These are phyloP conservation scores for Coemansia aciculifera DNA, from an alignment of 192 early-diverging fungal species.

Conservation along the genomic window DNA sequence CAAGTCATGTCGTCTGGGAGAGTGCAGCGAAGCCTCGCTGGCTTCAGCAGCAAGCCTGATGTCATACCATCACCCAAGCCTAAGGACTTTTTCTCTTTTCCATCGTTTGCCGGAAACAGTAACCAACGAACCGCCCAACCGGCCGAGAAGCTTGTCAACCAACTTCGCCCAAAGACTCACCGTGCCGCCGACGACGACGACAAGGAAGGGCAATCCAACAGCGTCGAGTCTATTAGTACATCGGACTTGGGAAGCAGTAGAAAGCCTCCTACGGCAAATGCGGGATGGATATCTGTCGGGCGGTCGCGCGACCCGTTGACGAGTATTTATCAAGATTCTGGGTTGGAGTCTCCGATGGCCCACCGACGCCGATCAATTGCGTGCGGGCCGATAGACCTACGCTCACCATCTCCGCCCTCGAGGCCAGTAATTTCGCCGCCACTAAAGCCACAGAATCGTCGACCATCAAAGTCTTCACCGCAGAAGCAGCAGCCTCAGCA, in stretches of 20 bases:
- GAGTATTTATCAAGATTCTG: neutral
- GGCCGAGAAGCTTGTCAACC: conserved; percentile 6
- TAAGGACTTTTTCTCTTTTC: neutral
- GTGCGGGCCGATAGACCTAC: neutral
- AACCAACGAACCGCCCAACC: neutral
- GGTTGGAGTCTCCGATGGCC: neutral
- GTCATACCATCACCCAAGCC: neutral
- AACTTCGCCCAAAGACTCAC: neutral
- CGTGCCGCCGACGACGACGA: neutral
- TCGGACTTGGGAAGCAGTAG: neutral
- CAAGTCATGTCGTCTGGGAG: neutral
- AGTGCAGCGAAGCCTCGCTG: conserved; percentile 2
- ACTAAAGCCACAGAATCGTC: neutral
- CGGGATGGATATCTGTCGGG: neutral
- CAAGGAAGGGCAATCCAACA: no score
- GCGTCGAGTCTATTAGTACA: neutral
- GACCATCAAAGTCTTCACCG: neutral
- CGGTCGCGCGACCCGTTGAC: neutral
- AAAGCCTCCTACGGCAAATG: neutral
- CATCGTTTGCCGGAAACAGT: neutral
- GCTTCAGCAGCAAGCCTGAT: neutral
- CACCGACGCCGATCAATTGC: conserved; percentile 1
- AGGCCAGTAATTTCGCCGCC: conserved; percentile 1
- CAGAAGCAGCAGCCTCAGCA: conserved; percentile 11
- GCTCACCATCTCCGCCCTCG: conserved; percentile 5